Evolutionary conservation across 1,284 basidiomycete genomes (phyloP).

Genomic region (Puccinia polysora): DNA sequence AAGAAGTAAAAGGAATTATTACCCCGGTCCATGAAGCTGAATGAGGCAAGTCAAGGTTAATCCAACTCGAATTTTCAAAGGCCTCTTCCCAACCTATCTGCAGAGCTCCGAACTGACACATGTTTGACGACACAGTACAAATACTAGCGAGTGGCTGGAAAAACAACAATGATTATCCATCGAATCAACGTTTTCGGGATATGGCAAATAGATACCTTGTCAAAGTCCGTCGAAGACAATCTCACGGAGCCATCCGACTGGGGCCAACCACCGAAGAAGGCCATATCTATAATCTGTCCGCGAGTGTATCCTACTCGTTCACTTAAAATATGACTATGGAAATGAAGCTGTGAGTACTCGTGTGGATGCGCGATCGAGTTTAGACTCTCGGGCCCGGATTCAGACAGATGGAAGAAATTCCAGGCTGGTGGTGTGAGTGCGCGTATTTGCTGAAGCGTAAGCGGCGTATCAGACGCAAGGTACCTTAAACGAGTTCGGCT

Average conservation of each 20-base stretch:
- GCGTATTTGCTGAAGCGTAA: slow-evolving; percentile 7
- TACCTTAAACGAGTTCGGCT: slow-evolving; percentile 6
- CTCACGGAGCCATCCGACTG: slow-evolving; percentile 4
- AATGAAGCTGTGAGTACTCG: slow-evolving; percentile 40
- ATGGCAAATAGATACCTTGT: slow-evolving; percentile 12
- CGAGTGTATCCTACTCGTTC: slow-evolving; percentile 30
- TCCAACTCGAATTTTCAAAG: slow-evolving; percentile 32
- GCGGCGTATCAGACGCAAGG: slow-evolving; percentile 40
- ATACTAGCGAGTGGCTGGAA: slow-evolving; percentile 33
- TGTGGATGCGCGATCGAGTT: slow-evolving; percentile 33
- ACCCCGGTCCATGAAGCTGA: slow-evolving; percentile 27
- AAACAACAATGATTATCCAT: neutral
- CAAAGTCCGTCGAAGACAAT: slow-evolving; percentile 7
- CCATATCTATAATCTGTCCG: slow-evolving; percentile 41
- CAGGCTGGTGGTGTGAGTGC: slow-evolving; percentile 16
- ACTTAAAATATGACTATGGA: slow-evolving; percentile 20
- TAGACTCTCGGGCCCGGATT: neutral
- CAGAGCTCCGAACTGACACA: slow-evolving; percentile 40
- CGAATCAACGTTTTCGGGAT: neutral
- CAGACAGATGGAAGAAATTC: slow-evolving; percentile 37
- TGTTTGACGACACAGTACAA: slow-evolving; percentile 43
- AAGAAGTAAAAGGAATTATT: neutral
- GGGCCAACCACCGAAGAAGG: slow-evolving; percentile 35
- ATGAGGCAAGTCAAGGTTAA: slow-evolving; percentile 32
- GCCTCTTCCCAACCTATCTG: slow-evolving; percentile 34